phyloP scores from a whole-genome alignment of 164 flowering plant genomes.

The Nelumbo lutea region DNA sequence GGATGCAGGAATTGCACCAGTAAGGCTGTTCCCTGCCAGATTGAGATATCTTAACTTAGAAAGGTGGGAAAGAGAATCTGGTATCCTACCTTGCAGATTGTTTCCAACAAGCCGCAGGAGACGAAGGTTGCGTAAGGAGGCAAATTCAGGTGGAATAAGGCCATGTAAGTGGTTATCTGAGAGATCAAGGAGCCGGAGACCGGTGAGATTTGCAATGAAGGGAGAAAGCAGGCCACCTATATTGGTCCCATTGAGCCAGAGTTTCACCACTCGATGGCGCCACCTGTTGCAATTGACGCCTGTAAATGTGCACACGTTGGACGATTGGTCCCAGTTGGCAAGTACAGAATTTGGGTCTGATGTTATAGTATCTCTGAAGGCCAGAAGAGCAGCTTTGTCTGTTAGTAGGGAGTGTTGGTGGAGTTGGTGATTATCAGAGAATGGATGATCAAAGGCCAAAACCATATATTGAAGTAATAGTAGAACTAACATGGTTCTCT shows the following conservation, averaged over 20 bases:
- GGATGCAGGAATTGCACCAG: conserved; percentile 25
- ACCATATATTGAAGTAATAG: conserved; percentile 20
- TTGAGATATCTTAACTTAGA: conserved; percentile 12
- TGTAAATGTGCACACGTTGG: conserved; percentile 35
- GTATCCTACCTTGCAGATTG: conserved; percentile 30
- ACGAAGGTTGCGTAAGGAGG: conserved; percentile 24
- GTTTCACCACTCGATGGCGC: conserved; percentile 26
- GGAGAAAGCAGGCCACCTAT: conserved; percentile 32
- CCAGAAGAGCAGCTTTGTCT: conserved; percentile 47
- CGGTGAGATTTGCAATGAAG: conserved; percentile 35
- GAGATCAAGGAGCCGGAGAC: conserved; percentile 25
- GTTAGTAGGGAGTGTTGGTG: conserved; percentile 19
- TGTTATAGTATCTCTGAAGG: conserved; percentile 25
- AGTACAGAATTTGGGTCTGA: conserved; percentile 30
- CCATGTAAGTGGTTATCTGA: conserved; percentile 28
- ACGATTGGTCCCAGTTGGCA: conserved; percentile 33
- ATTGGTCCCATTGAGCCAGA: conserved; percentile 14
- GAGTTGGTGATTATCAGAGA: conserved; percentile 7
- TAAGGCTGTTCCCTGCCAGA: conserved; percentile 20
- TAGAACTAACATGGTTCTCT: conserved; percentile 14
- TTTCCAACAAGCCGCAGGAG: conserved; percentile 26
- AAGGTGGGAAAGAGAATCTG: conserved; percentile 23
- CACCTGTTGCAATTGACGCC: conserved; percentile 27
- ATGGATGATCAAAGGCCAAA: background rate
- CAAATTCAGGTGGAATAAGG: conserved; percentile 30